These are phyloP conservation scores for Morella rubra DNA, from an alignment of 306 rosid genomes.

Conservation along the genomic window DNA sequence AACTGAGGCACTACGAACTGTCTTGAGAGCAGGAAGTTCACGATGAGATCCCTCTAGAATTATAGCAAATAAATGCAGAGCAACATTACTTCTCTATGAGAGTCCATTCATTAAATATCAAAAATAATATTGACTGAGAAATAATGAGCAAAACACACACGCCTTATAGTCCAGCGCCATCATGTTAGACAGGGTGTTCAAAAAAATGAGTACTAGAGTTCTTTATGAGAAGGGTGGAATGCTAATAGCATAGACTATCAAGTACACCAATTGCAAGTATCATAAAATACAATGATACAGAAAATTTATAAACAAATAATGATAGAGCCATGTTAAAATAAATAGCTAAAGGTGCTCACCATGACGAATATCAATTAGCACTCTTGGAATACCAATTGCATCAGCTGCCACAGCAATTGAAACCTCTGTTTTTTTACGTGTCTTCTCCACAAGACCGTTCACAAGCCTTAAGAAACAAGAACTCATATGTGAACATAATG, in stretches of 20 bases:
- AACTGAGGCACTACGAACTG: constrained; percentile 63
- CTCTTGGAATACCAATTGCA: constrained; percentile 79
- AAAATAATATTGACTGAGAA: constrained; percentile 6
- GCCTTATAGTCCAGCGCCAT: constrained; percentile 1
- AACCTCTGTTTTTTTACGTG: constrained; percentile 58
- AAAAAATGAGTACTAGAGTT: neutral
- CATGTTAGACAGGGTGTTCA: neutral
- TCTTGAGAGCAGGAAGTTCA: constrained; percentile 80
- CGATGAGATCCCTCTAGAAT: constrained; percentile 93
- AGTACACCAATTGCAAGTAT: neutral
- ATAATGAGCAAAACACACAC: neutral
- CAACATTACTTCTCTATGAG: constrained; percentile 7
- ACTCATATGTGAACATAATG: constrained; percentile 1
- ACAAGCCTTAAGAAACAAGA: constrained; percentile 65
- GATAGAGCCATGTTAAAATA: neutral
- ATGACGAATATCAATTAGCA: constrained; percentile 84
- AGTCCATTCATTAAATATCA: neutral
- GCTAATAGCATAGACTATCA: neutral
- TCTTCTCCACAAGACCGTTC: constrained; percentile 84
- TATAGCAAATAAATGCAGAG: constrained; percentile 13
- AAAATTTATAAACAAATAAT: neutral
- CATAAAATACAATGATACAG: neutral
- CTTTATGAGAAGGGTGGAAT: neutral
- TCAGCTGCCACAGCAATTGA: constrained; percentile 80
- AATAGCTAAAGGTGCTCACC: constrained; percentile 45